Conservation (phyloP, 768 basidiomycete species). For the Tylopilus sp. region DNA sequence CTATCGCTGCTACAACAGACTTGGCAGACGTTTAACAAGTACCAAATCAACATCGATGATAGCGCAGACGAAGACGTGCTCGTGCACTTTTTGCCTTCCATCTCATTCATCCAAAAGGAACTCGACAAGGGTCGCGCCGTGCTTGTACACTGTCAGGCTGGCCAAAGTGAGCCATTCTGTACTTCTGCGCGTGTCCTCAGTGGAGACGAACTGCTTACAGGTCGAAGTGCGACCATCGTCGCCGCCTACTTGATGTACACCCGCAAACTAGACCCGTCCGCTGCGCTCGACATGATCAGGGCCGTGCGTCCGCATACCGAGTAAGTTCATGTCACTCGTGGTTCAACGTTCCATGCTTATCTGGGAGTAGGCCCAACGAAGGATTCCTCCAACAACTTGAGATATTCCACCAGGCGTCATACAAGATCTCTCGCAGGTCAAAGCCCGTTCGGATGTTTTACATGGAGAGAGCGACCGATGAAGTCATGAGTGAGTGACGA, state of each 20-base stretch:
- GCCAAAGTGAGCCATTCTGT: conserved; percentile 67
- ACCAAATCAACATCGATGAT: conserved; percentile 78
- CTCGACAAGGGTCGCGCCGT: conserved; percentile 73
- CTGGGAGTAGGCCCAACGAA: conserved; percentile 67
- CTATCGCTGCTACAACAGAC: background rate
- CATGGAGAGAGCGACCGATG: conserved; percentile 67
- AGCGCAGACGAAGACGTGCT: conserved; percentile 75
- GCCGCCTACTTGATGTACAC: conserved; percentile 88
- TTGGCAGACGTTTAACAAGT: conserved; percentile 69
- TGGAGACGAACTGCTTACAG: conserved; percentile 34
- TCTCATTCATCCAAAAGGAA: conserved; percentile 80
- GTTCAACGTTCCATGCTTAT: background rate
- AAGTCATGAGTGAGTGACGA: conserved; percentile 68
- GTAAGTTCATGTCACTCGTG: conserved; percentile 42
- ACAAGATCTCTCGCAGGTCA: conserved; percentile 61
- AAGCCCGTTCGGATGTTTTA: conserved; percentile 80
- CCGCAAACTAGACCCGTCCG: conserved; percentile 49
- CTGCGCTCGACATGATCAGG: conserved; percentile 68
- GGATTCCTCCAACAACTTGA: conserved; percentile 80
- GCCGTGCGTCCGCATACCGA: conserved; percentile 64
- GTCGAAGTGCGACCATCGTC: conserved; percentile 80
- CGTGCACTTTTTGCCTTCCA: conserved; percentile 71
- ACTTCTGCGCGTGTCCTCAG: background rate
- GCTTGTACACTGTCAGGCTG: conserved; percentile 88
- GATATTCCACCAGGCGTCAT: conserved; percentile 71